Conservation (phyloP, 768 basidiomycete species). For the Boletus reticulatus region DNA sequence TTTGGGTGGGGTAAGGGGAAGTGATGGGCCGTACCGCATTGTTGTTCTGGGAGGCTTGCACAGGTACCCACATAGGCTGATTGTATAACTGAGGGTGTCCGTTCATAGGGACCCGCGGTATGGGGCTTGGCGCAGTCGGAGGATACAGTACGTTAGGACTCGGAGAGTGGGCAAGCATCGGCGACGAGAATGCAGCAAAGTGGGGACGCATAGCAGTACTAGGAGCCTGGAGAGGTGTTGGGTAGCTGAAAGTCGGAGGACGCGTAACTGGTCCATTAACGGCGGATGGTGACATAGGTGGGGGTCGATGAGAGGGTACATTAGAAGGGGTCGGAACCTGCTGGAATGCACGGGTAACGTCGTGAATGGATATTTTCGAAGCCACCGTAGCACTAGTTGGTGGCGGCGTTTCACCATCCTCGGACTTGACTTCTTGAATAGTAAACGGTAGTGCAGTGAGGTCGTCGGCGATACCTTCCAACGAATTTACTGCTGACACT, state of each 20-base stretch:
- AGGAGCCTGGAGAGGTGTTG: slow-evolving; percentile 43
- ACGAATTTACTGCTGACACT: slow-evolving; percentile 67
- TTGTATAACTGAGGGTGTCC: slow-evolving; percentile 60
- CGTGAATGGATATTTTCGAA: slow-evolving; percentile 76
- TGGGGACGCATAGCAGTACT: slow-evolving; percentile 49
- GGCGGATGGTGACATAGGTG: slow-evolving; percentile 49
- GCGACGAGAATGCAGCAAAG: slow-evolving; percentile 61
- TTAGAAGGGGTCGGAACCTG: slow-evolving; percentile 69
- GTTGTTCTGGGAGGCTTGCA: slow-evolving; percentile 44
- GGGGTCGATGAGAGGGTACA: slow-evolving; percentile 44
- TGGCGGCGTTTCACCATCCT: slow-evolving; percentile 80
- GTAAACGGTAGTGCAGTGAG: slow-evolving; percentile 76
- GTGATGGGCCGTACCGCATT: slow-evolving; percentile 52
- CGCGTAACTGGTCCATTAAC: slow-evolving; percentile 33
- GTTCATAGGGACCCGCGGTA: slow-evolving; percentile 62
- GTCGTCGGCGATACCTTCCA: slow-evolving; percentile 84
- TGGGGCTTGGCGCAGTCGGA: slow-evolving; percentile 59
- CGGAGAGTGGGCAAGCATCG: slow-evolving; percentile 73
- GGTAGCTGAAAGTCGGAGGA: slow-evolving; percentile 25
- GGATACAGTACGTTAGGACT: slow-evolving; percentile 67
- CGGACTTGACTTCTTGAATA: slow-evolving; percentile 82
- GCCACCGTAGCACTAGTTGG: slow-evolving; percentile 54
- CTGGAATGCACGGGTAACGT: slow-evolving; percentile 85
- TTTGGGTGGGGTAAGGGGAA: slow-evolving; percentile 63
- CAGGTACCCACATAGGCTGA: slow-evolving; percentile 65